Conservation (phyloP, 768 basidiomycete species). For the Suillus discolor region DNA sequence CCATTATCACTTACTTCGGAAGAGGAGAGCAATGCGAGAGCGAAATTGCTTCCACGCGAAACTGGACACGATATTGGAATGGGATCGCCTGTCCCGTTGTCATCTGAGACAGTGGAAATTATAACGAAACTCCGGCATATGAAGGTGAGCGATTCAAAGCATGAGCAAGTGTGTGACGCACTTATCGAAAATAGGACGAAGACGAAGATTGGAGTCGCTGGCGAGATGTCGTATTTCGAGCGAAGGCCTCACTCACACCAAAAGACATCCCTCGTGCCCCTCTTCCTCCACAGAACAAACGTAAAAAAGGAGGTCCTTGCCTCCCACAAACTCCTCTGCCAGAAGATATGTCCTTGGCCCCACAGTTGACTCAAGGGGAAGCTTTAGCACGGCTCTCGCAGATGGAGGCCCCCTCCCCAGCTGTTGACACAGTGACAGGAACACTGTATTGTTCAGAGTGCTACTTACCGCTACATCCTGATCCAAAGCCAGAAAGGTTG, state of each 20-base stretch:
- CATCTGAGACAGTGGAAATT: slow-evolving; percentile 73
- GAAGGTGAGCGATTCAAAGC: slow-evolving; percentile 56
- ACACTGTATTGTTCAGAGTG: slow-evolving; percentile 84
- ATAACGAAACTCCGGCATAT: slow-evolving; percentile 80
- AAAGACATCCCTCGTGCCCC: slow-evolving; percentile 35
- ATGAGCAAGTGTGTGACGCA: background rate
- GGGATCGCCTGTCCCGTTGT: slow-evolving; percentile 82
- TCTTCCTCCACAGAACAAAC: slow-evolving; percentile 61
- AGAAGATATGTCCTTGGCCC: slow-evolving; percentile 4
- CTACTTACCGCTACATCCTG: slow-evolving; percentile 89
- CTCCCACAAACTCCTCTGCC: background rate
- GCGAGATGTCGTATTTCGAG: slow-evolving; percentile 83
- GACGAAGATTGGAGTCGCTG: slow-evolving; percentile 88
- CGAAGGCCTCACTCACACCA: slow-evolving; percentile 59
- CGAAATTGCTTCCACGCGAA: slow-evolving; percentile 73
- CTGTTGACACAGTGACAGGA: slow-evolving; percentile 43
- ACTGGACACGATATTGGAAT: slow-evolving; percentile 87
- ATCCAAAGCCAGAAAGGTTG: slow-evolving; percentile 88
- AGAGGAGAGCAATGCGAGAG: slow-evolving; percentile 11
- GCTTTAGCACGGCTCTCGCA: slow-evolving; percentile 41
- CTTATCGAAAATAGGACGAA: slow-evolving; percentile 58
- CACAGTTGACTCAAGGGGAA: slow-evolving; percentile 51
- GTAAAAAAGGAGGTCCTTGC: slow-evolving; percentile 53
- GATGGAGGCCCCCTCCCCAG: slow-evolving; percentile 23
- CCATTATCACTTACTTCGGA: background rate